Base-by-base conservation (phyloP, 768 basidiomycete genomes). In the Lentinus brumalis region DNA sequence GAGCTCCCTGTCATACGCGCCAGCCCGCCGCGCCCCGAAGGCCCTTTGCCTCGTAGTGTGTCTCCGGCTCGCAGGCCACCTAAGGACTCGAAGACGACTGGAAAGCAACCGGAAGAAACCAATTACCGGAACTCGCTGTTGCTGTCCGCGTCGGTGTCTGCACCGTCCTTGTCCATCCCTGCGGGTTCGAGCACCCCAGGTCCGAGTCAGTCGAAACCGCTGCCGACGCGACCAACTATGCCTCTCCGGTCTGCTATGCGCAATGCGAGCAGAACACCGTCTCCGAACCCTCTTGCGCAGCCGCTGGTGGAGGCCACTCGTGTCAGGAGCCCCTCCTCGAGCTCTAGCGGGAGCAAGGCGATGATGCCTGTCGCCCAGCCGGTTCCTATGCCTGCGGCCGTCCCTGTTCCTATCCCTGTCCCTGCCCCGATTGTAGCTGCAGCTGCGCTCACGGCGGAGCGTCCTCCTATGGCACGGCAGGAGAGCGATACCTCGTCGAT, bases 241-340 rank as follows among this genome's bases (percentile, higher is more conserved):
- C 88, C 88, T 0, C 67, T 91, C 35, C 78, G 82, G 56, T 89
- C 88, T 56, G 89, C 88, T 26, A 63, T 91, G 73, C 81, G 83
- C 64, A 81, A 82, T 30, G 30, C 59, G 4, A 73, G 71, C 38
- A 65, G 70, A 3, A 70, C 70, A 15, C 73, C 73, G 15, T 72
- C 71, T 0, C 70, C 70, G 3, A 63, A 58, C 51, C 53, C 57
- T n/a, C 60, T 58, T 38, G 35, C 59, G 15, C 42, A 18, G 64
- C 64, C 9, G 16, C 29, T 12, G 60, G 60, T 16, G 44, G 10
- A 49, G 60, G 1, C 42, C 50, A 10, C 60, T 2, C 52, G 57
- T 8, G 39, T 42, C 10, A 50, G 59, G 4, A 58, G 58, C 21
- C 61, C 60, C 18, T 59, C 46, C 6, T 49, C 46, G 46, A 21